phyloP scores from a whole-genome alignment of 2,329 filamentous ascomycete species.

The Acarospora socialis region DNA sequence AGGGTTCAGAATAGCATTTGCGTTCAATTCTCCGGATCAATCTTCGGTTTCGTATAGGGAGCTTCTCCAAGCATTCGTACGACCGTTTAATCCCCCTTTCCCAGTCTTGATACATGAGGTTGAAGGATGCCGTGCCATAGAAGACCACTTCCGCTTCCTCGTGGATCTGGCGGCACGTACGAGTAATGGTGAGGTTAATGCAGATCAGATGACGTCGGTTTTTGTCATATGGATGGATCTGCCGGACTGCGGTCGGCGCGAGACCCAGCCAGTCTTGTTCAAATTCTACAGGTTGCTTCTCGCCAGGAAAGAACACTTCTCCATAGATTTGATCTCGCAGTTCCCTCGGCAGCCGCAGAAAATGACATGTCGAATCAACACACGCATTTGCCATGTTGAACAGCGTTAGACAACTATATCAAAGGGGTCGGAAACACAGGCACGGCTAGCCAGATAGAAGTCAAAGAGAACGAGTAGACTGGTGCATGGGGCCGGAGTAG shows the following conservation, averaged over 20 bases:
- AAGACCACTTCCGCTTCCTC: conserved; percentile 3
- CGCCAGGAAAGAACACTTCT: conserved; percentile 2
- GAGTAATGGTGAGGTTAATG: neutral
- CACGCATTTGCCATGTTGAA: no score
- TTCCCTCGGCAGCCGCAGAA: no score
- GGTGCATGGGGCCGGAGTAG: no score
- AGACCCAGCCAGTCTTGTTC: conserved; percentile 1
- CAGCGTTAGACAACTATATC: no score
- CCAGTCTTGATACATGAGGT: conserved; percentile 6
- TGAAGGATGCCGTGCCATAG: conserved; percentile 1
- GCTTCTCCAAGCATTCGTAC: conserved; percentile 1
- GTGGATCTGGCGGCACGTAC: conserved; percentile 4
- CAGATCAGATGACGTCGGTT: neutral
- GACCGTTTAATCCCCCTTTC: neutral
- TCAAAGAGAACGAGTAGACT: no score
- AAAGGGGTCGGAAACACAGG: no score
- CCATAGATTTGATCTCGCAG: no score
- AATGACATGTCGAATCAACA: no score
- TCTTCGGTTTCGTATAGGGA: neutral
- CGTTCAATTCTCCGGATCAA: conserved; percentile 1
- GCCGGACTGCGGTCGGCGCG: conserved; percentile 1
- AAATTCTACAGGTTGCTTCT: neutral
- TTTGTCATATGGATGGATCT: conserved; percentile 2
- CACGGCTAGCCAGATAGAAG: no score
- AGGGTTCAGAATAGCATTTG: no score